Conservation (phyloP, 805 yeast genomes). For the Wickerhamomyces bovis region DNA sequence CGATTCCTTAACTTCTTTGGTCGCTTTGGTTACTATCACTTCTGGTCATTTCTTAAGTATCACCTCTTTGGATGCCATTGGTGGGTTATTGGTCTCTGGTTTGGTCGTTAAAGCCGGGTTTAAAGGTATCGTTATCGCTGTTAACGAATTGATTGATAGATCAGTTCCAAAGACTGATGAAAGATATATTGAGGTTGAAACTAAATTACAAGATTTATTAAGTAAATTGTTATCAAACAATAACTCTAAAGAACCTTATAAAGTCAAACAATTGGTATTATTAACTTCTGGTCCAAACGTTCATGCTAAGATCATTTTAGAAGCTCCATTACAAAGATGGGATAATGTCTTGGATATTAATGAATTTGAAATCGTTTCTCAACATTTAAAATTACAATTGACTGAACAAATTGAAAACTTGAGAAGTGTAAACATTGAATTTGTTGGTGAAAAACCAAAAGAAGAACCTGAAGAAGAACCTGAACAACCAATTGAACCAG, state of each 20-base stretch:
- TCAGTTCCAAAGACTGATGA: conserved; percentile 49
- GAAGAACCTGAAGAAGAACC: conserved; percentile 19
- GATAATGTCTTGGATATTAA: conserved; percentile 34
- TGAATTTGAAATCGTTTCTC: conserved; percentile 37
- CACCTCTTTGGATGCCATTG: conserved; percentile 86
- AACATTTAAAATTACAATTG: conserved; percentile 30
- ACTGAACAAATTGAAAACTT: conserved; percentile 36
- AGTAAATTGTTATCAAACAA: conserved; percentile 34
- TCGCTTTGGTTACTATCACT: conserved; percentile 82
- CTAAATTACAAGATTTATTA: conserved; percentile 30
- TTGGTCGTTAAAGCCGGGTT: conserved; percentile 82
- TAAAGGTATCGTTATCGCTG: conserved; percentile 62
- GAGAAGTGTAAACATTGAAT: conserved; percentile 37
- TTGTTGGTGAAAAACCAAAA: conserved; percentile 28
- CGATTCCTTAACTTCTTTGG: conserved; percentile 86
- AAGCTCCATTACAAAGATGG: conserved; percentile 41
- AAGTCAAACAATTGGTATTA: conserved; percentile 37
- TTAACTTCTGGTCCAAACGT: conserved; percentile 55
- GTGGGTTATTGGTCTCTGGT: conserved; percentile 81
- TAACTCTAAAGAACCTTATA: conserved; percentile 33
- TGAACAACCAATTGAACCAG: conserved; percentile 1
- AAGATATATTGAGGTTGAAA: conserved; percentile 38
- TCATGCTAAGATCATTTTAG: conserved; percentile 29
- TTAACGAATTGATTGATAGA: conserved; percentile 73
- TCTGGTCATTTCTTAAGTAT: conserved; percentile 75